Evolutionary conservation across 2,329 filamentous ascomycete genomes (phyloP), one percentile per base, ranked within the genome.

Genomic region (Lachnellula suecica): DNA sequence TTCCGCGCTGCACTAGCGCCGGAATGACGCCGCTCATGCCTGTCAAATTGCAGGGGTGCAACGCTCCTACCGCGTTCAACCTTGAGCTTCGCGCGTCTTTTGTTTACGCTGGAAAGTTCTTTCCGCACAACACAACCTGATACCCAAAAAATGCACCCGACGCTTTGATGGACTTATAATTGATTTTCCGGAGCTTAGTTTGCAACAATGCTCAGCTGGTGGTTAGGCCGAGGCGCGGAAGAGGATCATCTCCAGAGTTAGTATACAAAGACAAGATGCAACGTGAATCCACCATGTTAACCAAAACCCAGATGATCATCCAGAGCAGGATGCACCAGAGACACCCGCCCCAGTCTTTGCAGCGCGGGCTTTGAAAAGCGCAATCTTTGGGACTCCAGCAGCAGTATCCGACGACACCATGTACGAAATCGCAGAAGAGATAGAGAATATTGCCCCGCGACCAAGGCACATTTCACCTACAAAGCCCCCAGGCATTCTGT

Each of bases 331-430:
- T 15, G 73, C 74, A 27, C 83, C 83, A 35, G 83, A 87, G 60
- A 87, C 84, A 15, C 84, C 84, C 6, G 84, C 82, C 0, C 83
- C 84, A 2, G 78, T 87, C 0, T 87, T 87, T 64, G 84, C 83
- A 2, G 83, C 83, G 34, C 78, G 84, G 53, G 84, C 84, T 5
- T 73, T 87, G 63, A 85, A 81, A 61, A 83, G 77, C 60, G 83
- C 81, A 23, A 68, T 87, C 42, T 87, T 86, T 61, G 84, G 84
- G 37, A 82, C 81, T 3, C 80, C 82, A 45, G 65, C 63, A n/a
- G 65, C 65, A 13, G 52, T 47, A n/a, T 65, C 66, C 42, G 67
- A 73, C 44, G 69, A 72, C 52, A 60, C 63, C 8, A 43, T 62
- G 54, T 62, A 63, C 55, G 57, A 68, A 51, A 25, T 65, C 22